Evolutionary conservation across 176 grass and related monocot species (phyloP), one percentile per base, ranked within the genome.

Genomic region (Eremochloa ophiuroides): DNA sequence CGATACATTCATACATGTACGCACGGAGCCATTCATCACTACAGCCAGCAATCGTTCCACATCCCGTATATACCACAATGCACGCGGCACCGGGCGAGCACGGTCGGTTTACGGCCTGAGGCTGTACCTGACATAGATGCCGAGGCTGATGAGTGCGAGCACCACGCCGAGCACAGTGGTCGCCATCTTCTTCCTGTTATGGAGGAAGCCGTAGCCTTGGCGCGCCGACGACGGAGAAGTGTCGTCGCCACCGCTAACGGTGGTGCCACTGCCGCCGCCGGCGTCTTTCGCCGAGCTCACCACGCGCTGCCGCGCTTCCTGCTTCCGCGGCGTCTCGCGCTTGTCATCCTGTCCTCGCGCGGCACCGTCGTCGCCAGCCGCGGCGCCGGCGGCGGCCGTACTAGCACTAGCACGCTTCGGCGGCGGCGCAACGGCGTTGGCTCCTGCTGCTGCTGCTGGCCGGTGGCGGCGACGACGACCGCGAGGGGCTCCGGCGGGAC

Each of bases 51-150:
- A 13, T 55, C 26, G 50, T 18, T 6, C 42, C 47, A 18, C 14
- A 16, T 18, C 46, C 14, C 14, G 16, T n/a, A n/a, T 48, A 53
- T 43, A 16, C 40, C 10, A 29, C 11, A 37, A 58, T 43, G 22
- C 23, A 5, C 63, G 27, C 40, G 2, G 17, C 51, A 6, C n/a
- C n/a, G n/a, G n/a, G n/a, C n/a, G n/a, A n/a, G n/a, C n/a, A n/a
- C n/a, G 10, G 22, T 13, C 4, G 10, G 6, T 63, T 88, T 63
- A 88, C 41, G 87, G 41, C 50, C 31, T 6, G 29, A 84, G 4
- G 69, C 87, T 80, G 11, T 80, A 85, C 82, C 9, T 89, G 70
- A 80, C 14, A 30, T 80, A 89, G 62, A 89, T 84, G 63, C 76
- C 77, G 23, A 89, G 28, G 77, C 42, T 85, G 58, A 89, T 8